These are phyloP conservation scores for Tremellales sp. DNA, from an alignment of 1,284 basidiomycete species.

Conservation along the genomic window DNA sequence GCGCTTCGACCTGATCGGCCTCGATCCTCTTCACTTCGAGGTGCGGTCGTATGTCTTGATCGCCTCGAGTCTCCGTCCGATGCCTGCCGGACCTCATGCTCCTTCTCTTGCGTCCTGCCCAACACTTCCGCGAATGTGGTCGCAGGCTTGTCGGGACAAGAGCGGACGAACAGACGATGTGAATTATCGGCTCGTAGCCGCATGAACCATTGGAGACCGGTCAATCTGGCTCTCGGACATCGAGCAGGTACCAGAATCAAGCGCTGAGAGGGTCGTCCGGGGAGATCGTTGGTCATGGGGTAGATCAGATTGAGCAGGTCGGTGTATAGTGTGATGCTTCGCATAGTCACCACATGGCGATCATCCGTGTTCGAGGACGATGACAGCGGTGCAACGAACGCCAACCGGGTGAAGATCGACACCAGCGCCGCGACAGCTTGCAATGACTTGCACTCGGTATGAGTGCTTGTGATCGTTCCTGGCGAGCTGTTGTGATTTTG, in stretches of 20 bases:
- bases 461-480: conserved; percentile 10
- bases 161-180: conserved; percentile 73
- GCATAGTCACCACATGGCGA: conserved; percentile 9
- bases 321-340: conserved; percentile 50
- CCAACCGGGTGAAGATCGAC: conserved; percentile 50
- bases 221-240: conserved; percentile 64
- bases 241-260: conserved; percentile 34
- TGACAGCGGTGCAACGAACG: conserved; percentile 32
- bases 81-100: conserved; percentile 27
- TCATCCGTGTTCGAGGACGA: background rate
- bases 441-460: conserved; percentile 41
- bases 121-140: conserved; percentile 46
- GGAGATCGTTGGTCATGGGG: conserved; percentile 28
- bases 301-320: conserved; percentile 51
- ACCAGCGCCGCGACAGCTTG: conserved; percentile 49
- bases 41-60: conserved; percentile 2
- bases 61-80: conserved; percentile 29
- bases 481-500: conserved; percentile 1
- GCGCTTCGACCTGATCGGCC: conserved; percentile 24
- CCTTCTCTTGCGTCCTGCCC: conserved; percentile 40
- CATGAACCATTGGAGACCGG: conserved; percentile 80
- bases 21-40: conserved; percentile 25
- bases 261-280: conserved; percentile 12
- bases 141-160: conserved; percentile 48
- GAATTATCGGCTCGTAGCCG: conserved; percentile 86